A percentile compares a stretch with the other conserved stretches of the same genome.
phyloP scores from a whole-genome alignment of 2,329 filamentous ascomycete species.

The Periconia macrospinosa region DNA sequence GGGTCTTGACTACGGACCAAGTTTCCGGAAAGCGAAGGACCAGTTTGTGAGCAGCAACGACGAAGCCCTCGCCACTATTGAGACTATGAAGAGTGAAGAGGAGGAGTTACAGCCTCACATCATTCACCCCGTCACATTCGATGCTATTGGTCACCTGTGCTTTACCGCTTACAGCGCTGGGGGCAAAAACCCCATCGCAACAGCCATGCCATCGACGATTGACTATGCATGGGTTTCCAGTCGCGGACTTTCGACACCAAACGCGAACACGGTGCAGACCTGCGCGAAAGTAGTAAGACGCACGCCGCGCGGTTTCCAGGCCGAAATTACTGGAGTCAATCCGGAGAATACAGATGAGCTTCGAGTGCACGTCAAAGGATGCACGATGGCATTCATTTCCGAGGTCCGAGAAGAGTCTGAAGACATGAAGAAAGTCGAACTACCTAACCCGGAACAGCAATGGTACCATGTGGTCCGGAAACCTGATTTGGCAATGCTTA shows the following conservation, averaged over 20 bases:
- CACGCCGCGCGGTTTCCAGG: background rate
- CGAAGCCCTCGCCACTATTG: background rate
- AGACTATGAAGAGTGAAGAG: background rate
- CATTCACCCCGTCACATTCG: constrained; percentile 3
- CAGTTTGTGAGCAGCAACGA: background rate
- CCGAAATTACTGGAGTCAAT: background rate
- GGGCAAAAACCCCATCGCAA: background rate
- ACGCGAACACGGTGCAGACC: background rate
- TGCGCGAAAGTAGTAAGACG: background rate
- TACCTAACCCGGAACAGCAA: background rate
- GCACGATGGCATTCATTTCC: background rate
- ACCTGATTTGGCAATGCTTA: background rate
- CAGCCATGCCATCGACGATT: background rate
- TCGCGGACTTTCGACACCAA: background rate
- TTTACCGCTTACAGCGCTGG: background rate
- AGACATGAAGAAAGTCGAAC: background rate
- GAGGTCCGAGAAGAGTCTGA: background rate
- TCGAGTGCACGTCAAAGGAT: background rate
- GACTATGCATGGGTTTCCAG: background rate
- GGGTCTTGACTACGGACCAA: background rate
- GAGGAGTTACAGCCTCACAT: constrained; percentile 1
- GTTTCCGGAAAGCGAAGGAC: background rate
- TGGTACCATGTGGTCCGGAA: background rate
- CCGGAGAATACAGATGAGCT: background rate
- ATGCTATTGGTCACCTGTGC: background rate